phyloP scores from a whole-genome alignment of 257 asterid species.

The Solanum infundibuliforme region DNA sequence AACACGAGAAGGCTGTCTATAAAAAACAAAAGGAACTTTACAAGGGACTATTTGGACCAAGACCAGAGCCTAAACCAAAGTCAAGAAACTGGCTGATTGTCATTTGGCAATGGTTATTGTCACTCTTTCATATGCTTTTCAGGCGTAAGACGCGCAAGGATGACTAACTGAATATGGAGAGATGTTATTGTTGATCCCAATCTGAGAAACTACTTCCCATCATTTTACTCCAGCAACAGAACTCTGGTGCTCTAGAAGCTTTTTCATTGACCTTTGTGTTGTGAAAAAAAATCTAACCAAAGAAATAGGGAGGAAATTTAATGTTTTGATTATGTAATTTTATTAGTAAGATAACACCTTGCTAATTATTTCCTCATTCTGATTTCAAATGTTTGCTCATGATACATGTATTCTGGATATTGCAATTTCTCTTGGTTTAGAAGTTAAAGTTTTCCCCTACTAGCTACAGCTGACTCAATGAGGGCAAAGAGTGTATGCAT shows the following conservation, averaged over 20 bases:
- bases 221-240: background rate
- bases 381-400: background rate
- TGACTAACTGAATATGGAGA: conserved; percentile 23
- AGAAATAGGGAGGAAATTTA: background rate
- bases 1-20: conserved; percentile 83
- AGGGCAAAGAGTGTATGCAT: background rate
- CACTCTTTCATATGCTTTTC: conserved; percentile 47
- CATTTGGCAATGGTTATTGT: conserved; percentile 67
- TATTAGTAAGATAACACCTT: background rate
- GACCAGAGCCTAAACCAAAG: conserved; percentile 53
- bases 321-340: background rate
- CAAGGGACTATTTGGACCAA: conserved; percentile 71
- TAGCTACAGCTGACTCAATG: background rate
- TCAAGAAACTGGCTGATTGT: conserved; percentile 32
- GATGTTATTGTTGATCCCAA: background rate
- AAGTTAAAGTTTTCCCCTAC: background rate
- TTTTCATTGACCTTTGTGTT: background rate
- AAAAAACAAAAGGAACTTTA: conserved; percentile 90
- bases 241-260: background rate
- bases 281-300: background rate
- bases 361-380: background rate
- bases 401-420: background rate
- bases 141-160: conserved; percentile 44
- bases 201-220: background rate
- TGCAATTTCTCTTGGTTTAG: background rate